Base-by-base conservation (phyloP, 164 flowering plant species). In the Nelumbo lutea region DNA sequence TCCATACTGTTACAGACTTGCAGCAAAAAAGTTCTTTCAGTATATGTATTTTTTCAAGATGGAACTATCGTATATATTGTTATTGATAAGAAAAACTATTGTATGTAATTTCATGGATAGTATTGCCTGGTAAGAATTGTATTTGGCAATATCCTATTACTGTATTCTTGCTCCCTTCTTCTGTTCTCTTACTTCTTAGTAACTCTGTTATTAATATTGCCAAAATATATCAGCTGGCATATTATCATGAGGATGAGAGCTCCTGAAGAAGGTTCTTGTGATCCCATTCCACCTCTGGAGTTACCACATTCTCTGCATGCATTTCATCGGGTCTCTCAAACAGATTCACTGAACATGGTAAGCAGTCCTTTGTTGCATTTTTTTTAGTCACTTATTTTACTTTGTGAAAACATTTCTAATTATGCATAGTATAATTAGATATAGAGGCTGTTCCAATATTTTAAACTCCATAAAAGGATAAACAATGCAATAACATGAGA, bases 291-390 rank as follows among this genome's bases (percentile, higher is more conserved):
- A 50, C 90, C 96, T 65, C 89, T 90, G 39, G 98, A 88, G 27
- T 81, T 94, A 61, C 97, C 97, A n/a, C 96, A 90, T 79, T 87
- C 97, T 42, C 76, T 94, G 82, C 98, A 90, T 78, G 93, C 97
- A 70, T 82, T 91, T 75, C 91, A 88, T 40, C 93, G 90, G 39
- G 89, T 90, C 59, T 84, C 93, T 47, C 64, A 73, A 5, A 70
- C 82, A n/a, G 93, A 94, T 70, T 46, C 72, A 68, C 74, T 84
- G 44, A 88, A 86, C 72, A 73, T 69, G 89, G 98, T 91, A 78
- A 72, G 59, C 46, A 46, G 8, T 14, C 45, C 11, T 27, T 15
- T 2, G 6, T 64, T 15, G 11, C 13, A 9, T 70, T 50, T 47
- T 6, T 5, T 11, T 53, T 53, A 27, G 27, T 27, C 27, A 27